Evolutionary conservation across 257 asterid species (phyloP), one percentile per base, ranked within the genome.

Genomic region (Penstemon eatonii): DNA sequence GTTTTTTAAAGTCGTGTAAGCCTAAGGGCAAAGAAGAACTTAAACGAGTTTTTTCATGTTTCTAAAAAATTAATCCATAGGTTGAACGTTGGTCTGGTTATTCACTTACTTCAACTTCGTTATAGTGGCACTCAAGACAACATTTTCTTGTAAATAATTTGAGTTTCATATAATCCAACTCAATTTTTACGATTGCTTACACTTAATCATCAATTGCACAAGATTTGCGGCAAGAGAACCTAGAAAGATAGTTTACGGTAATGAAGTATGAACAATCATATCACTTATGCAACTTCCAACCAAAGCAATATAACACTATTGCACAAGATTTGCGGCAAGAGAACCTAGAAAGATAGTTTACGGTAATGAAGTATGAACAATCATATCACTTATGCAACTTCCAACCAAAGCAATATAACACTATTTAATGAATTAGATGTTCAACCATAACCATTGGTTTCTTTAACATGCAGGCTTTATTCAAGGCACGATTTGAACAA

Each of bases 401-500:
- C n/a, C 33, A 6, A 44, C 37, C 18, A 15, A 64, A 33, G 8
- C 37, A 5, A 37, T 36, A 7, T 10, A 4, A 47, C 56, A 42
- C 49, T 25, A 19, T 56, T 51, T 19, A 61, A 51, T 50, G 9
- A 46, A 53, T 61, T 45, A 64, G 49, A 66, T n/a, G 49, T 56
- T 58, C 10, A 68, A 65, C 40, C 15, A 2, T 76, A 65, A 69
- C 8, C 42, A 42, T 42, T 13, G 58, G 42, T 55, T 38, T 72
- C 56, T 77, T 65, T 58, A 12, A 19, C 60, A 50, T 73, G 78
- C 88, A 94, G 97, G 98, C 99, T 60, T 65, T 94, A 55, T 94
- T 94, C 55, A 94, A 91, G 82, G 98, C 99, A 4, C 81, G 96
- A 51, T 94, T 94, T 56, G 96, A 94, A 80, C 99, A 94, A 81